These are phyloP conservation scores for Botrytis aclada DNA, from an alignment of 2,329 filamentous ascomycete genomes.

Conservation along the genomic window DNA sequence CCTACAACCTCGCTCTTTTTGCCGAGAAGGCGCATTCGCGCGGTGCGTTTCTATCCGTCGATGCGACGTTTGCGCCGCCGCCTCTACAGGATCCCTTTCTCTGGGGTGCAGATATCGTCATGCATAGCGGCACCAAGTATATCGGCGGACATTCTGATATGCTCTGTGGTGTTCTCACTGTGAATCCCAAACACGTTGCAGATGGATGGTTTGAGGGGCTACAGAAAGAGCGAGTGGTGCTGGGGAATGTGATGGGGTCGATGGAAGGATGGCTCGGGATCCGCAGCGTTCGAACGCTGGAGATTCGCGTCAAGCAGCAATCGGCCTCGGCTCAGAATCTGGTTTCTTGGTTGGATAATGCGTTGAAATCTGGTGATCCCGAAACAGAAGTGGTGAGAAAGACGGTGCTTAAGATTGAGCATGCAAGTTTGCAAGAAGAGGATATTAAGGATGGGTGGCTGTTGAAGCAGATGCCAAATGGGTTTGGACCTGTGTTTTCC, in stretches of 20 bases:
- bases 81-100: conserved; percentile 81
- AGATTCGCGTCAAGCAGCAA: conserved; percentile 77
- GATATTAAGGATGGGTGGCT: conserved; percentile 66
- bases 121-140: conserved; percentile 96
- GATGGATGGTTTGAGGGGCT: conserved; percentile 54
- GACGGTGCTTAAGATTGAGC: conserved; percentile 61
- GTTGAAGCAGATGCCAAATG: conserved; percentile 81
- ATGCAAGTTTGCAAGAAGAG: conserved; percentile 75
- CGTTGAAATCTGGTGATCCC: conserved; percentile 26
- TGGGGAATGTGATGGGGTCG: conserved; percentile 84
- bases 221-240: conserved; percentile 64
- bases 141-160: conserved; percentile 93
- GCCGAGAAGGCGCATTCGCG: conserved; percentile 67
- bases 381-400: conserved; percentile 43
- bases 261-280: conserved; percentile 92
- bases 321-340: conserved; percentile 66
- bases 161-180: conserved; percentile 78
- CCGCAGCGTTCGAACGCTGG: conserved; percentile 78
- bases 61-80: conserved; percentile 90
- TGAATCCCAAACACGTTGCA: conserved; percentile 50
- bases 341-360: conserved; percentile 64
- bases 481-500: conserved; percentile 85
- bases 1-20: conserved; percentile 68
- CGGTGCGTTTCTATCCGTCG: conserved; percentile 77
- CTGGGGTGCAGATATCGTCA: conserved; percentile 77